These are phyloP conservation scores for Wickerhamomyces pijperi DNA, from an alignment of 805 yeast species.

Conservation along the genomic window DNA sequence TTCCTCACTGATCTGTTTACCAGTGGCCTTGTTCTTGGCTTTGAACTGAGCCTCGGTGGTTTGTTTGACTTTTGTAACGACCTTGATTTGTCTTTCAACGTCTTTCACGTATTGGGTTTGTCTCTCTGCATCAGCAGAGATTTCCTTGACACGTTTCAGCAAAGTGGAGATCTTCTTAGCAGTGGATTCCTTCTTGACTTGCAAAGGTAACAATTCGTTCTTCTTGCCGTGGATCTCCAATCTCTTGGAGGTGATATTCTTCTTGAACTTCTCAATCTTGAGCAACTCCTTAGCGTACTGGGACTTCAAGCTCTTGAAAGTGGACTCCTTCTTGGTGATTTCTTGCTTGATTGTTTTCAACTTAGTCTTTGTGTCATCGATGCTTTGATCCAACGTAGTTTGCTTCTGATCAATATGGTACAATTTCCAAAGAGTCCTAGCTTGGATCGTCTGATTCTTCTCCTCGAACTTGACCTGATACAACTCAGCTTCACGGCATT, in stretches of 20 bases:
- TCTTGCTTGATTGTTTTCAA: slow-evolving; percentile 23
- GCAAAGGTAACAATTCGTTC: slow-evolving; percentile 48
- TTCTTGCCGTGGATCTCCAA: slow-evolving; percentile 30
- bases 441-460: slow-evolving; percentile 33
- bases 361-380: slow-evolving; percentile 17
- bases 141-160: slow-evolving; percentile 35
- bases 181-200: slow-evolving; percentile 41
- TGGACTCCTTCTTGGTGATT: slow-evolving; percentile 25
- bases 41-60: slow-evolving; percentile 25
- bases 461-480: slow-evolving; percentile 46
- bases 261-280: slow-evolving; percentile 28
- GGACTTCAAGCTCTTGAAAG: slow-evolving; percentile 26
- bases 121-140: slow-evolving; percentile 39
- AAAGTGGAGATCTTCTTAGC: slow-evolving; percentile 34
- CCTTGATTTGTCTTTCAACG: slow-evolving; percentile 35
- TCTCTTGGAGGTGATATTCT: slow-evolving; percentile 25
- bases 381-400: slow-evolving; percentile 13
- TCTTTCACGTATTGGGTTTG: slow-evolving; percentile 34
- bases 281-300: slow-evolving; percentile 37
- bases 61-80: slow-evolving; percentile 29
- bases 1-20: slow-evolving; percentile 32
- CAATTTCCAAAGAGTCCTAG: slow-evolving; percentile 50
- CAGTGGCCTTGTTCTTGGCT: slow-evolving; percentile 10
- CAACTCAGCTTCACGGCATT: slow-evolving; percentile 57
- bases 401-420: slow-evolving; percentile 42